Percentiles rank a stretch among this genome's conserved stretches.
Evolutionary conservation across 116 monocot species (phyloP).

Genomic region (Phalaenopsis hybrid): DNA sequence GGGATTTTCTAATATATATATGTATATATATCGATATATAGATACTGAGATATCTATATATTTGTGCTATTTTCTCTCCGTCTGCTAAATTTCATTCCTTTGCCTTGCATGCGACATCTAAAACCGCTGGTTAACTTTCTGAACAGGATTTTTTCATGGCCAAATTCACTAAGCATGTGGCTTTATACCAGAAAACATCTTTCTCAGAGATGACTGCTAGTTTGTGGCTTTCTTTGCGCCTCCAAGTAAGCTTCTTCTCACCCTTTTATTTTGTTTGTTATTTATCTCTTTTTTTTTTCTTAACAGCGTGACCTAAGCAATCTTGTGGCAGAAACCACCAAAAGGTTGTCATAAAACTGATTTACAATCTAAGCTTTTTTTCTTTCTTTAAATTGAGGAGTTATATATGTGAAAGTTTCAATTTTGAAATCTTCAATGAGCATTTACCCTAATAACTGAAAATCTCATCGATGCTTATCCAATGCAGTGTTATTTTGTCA

Average conservation of each 20-base stretch:
- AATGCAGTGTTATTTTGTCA: background rate
- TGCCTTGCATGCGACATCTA: background rate
- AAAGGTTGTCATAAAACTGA: background rate
- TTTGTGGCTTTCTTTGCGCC: constrained; percentile 95
- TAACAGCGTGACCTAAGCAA: background rate
- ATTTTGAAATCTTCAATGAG: background rate
- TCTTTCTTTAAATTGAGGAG: background rate
- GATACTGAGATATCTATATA: background rate
- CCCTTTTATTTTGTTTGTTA: background rate
- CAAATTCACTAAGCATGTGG: constrained; percentile 60
- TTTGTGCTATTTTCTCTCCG: background rate
- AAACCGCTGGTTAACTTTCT: background rate
- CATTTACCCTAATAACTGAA: background rate
- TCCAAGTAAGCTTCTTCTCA: constrained; percentile 54
- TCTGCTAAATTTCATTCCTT: background rate
- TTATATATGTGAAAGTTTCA: background rate
- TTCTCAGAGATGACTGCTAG: constrained; percentile 72
- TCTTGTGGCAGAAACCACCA: background rate
- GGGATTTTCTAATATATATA: no score
- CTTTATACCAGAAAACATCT: constrained; percentile 77
- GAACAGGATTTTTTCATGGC: constrained; percentile 76
- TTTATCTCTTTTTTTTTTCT: background rate
- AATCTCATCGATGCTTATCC: background rate
- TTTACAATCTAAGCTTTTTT: background rate
- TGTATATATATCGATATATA: no score